Percentiles rank a stretch among this genome's conserved stretches.
phyloP scores from a whole-genome alignment of 2,329 filamentous ascomycete genomes.

The Apiospora arundinis region DNA sequence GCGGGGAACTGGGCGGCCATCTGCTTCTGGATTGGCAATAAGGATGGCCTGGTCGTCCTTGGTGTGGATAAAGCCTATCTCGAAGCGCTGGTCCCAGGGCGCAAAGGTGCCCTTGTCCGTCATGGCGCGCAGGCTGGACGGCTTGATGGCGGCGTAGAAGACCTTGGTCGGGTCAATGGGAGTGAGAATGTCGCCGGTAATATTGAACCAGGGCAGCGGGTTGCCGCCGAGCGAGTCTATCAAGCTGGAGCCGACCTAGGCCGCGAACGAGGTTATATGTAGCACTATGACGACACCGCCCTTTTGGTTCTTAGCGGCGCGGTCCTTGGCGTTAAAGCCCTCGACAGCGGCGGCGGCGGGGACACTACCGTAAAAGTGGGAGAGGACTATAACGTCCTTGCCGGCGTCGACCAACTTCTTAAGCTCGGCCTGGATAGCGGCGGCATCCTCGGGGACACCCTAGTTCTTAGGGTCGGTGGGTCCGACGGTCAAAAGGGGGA shows the following conservation, averaged over 20 bases:
- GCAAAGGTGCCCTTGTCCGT: slow-evolving; percentile 21
- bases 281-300: slow-evolving; percentile 19
- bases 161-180: slow-evolving; percentile 16
- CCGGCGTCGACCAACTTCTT: slow-evolving; percentile 21
- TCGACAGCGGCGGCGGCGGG: slow-evolving; percentile 1
- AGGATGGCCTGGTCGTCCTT: slow-evolving; percentile 23
- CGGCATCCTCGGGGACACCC: slow-evolving; percentile 20
- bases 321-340: slow-evolving; percentile 26
- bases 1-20: slow-evolving; percentile 25
- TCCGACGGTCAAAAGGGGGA: slow-evolving; percentile 22
- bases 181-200: slow-evolving; percentile 5
- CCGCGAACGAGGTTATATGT: slow-evolving; percentile 26
- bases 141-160: slow-evolving; percentile 26
- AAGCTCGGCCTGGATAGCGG: background rate
- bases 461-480: slow-evolving; percentile 14
- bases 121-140: slow-evolving; percentile 16
- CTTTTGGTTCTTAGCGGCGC: slow-evolving; percentile 22
- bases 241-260: slow-evolving; percentile 18
- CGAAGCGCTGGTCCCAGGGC: slow-evolving; percentile 25
- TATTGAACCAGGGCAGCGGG: slow-evolving; percentile 13
- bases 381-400: slow-evolving; percentile 25
- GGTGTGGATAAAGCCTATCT: slow-evolving; percentile 27
- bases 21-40: slow-evolving; percentile 20
- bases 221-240: slow-evolving; percentile 16
- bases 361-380: slow-evolving; percentile 25